These are phyloP conservation scores for Marchantia paleacea DNA, from an alignment of 225 moss, liverwort and hornwort species.

Conservation along the genomic window DNA sequence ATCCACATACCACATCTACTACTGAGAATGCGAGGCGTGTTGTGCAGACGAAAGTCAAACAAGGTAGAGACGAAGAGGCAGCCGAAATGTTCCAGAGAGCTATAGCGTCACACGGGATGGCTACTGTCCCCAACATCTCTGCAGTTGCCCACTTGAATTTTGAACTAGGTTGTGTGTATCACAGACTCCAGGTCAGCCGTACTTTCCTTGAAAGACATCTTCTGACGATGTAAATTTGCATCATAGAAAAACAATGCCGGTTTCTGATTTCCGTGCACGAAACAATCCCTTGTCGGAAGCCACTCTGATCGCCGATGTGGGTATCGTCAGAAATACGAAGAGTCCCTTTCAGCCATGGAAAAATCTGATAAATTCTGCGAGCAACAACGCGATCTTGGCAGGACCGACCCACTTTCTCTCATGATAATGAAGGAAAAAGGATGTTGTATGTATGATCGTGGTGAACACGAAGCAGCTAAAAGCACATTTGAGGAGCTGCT, in stretches of 20 bases:
- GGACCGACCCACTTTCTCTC: constrained; percentile 52
- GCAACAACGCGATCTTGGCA: constrained; percentile 38
- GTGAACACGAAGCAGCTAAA: constrained; percentile 52
- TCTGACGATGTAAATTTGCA: neutral
- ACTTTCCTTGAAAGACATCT: neutral
- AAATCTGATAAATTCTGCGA: constrained; percentile 51
- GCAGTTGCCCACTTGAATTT: constrained; percentile 68
- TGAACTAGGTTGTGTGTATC: constrained; percentile 65
- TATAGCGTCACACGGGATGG: constrained; percentile 48
- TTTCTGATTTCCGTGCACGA: neutral
- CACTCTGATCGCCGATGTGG: neutral
- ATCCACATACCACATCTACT: neutral
- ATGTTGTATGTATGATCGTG: constrained; percentile 60
- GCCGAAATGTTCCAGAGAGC: constrained; percentile 52
- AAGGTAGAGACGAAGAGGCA: constrained; percentile 62
- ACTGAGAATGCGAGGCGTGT: neutral
- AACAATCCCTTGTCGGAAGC: neutral
- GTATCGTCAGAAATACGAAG: constrained; percentile 47
- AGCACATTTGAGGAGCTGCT: constrained; percentile 65
- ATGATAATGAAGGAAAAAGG: constrained; percentile 79
- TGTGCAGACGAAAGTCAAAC: constrained; percentile 61
- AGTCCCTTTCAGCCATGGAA: constrained; percentile 55
- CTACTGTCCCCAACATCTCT: constrained; percentile 45
- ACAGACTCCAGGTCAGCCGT: constrained; percentile 55
- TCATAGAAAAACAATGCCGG: neutral